These are phyloP conservation scores for Takakia lepidozioides DNA, from an alignment of 225 moss, liverwort and hornwort species.

Conservation along the genomic window DNA sequence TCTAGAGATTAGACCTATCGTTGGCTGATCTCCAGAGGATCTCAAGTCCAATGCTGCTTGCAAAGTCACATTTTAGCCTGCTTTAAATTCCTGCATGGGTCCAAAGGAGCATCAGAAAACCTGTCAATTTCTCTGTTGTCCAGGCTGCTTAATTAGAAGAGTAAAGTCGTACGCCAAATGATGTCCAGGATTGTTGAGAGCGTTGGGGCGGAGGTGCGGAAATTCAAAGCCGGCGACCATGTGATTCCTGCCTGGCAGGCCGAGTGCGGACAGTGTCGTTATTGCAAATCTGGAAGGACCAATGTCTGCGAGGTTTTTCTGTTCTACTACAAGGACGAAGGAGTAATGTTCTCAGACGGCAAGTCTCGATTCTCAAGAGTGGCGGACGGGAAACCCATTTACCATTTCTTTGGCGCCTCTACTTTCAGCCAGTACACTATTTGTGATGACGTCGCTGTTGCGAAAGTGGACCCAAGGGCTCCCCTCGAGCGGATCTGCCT, in stretches of 20 bases:
- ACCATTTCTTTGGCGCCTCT: slow-evolving; percentile 5
- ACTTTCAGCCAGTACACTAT: slow-evolving; percentile 24
- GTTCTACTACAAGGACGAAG: not conserved
- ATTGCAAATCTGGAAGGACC: slow-evolving; percentile 5
- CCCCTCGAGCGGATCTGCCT: slow-evolving; percentile 10
- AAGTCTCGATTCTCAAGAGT: slow-evolving; percentile 7
- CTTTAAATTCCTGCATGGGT: not conserved
- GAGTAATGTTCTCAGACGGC: not conserved
- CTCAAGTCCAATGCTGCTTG: not conserved
- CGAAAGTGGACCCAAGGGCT: slow-evolving; percentile 11
- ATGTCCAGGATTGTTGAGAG: slow-evolving; percentile 19
- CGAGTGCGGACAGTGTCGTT: slow-evolving; percentile 8
- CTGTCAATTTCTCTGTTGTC: not conserved
- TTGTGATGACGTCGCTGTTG: slow-evolving; percentile 8
- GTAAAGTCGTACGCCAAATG: no score
- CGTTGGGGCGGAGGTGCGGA: slow-evolving; percentile 15
- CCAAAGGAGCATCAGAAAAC: no score
- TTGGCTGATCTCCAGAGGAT: slow-evolving; percentile 2
- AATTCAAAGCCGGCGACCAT: slow-evolving; percentile 15
- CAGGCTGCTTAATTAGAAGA: no score
- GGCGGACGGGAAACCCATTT: slow-evolving; percentile 11
- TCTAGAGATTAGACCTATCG: slow-evolving; percentile 1
- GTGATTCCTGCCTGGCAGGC: slow-evolving; percentile 11
- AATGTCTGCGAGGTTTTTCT: slow-evolving; percentile 6
- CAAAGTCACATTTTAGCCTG: not conserved